Base-by-base conservation (phyloP, 2,329 filamentous ascomycete genomes). In the Phialemonium atrogriseum region DNA sequence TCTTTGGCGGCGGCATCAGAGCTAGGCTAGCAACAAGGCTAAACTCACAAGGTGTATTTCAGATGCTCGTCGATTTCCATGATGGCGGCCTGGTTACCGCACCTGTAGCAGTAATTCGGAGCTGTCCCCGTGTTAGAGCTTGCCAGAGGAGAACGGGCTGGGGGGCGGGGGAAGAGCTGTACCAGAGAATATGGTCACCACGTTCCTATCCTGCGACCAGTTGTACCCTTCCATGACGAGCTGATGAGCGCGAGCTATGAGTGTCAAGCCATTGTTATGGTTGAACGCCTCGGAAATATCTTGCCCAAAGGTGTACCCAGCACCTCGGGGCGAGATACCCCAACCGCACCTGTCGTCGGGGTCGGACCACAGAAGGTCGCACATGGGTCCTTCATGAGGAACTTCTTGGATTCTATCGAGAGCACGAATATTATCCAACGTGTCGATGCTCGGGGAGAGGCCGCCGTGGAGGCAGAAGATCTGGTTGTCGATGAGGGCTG, bases 41-140 rank as follows among this genome's bases (percentile, higher is more conserved):
- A 19, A 27, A 79, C 87, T 62, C 74, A 95, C 89, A 98, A 96
- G 53, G 91, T 96, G 65, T 96, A 98, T 70, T 98, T 96, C 56
- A 98, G 68, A 60, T 96, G 88, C 66, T 98, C 91, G 46, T 96
- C 91, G 60, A 98, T 98, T 64, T 96, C 91, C 91, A 98, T 98
- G 59, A 98, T 96, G n/a, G 91, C 91, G 35, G 91, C 91, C 64
- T 96, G 91, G 64, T 98, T 98, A 55, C 91, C 91, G 56, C 91
- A 98, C 59, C 91, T 78, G 72, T 98, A 96, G 69, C 89, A 98
- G 71, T 98, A 98, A 60, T 89, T 89, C 42, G 84, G 84, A 33
- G 84, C 84, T 78, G 42, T 24, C 8, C 11, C 40, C 32, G 24
- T 15, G 42, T 60, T 44, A 60, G 52, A 32, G 23, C 32, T 35